Base-by-base conservation (phyloP, 352 stramenopile species). In the Nothophytophthora sp. region DNA sequence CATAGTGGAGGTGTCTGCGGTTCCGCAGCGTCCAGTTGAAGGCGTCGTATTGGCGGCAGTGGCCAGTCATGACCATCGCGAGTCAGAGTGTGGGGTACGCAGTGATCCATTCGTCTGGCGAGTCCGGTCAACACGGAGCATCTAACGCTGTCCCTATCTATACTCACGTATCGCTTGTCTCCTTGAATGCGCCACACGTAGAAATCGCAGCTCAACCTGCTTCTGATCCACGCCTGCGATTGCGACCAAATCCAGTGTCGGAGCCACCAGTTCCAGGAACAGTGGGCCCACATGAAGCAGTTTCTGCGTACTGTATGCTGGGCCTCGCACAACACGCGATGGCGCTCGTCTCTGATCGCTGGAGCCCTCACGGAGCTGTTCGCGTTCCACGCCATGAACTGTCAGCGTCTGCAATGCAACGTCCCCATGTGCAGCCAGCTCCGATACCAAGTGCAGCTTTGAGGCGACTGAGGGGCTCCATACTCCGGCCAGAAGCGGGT, bases 251-350 rank as follows among this genome's bases (percentile, higher is more conserved):
- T 28, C 10, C 53, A 59, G 15, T 89, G 77, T 34, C 6, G n/a
- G 13, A 54, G 77, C 40, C 7, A 29, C 0, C 40, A 67, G 10
- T 83, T 81, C 45, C 50, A 55, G 0, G 57, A 28, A n/a, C 50
- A 84, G 1, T 89, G 78, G 43, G 38, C 61, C 8, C 71, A 79
- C 42, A 86, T 89, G 74, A 86, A 86, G 70, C 57, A 72, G 0
- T 87, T 87, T 18, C 32, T 89, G 33, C 69, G 73, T 1, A 75
- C 70, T 10, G 53, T 62, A 2, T 86, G 70, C 53, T 89, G 77
- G 77, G 75, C 73, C 16, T 86, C 77, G 3, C 77, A 86, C 47
- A 81, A 67, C 40, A 45, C 65, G 12, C 45, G 55, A 13, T 89
- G 77, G 77, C 55, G 63, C 6, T 39, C 57, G 39, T 79, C 67